Evolutionary conservation across 768 basidiomycete genomes (phyloP).

Genomic region (Psilocybe subaeruginosa): DNA sequence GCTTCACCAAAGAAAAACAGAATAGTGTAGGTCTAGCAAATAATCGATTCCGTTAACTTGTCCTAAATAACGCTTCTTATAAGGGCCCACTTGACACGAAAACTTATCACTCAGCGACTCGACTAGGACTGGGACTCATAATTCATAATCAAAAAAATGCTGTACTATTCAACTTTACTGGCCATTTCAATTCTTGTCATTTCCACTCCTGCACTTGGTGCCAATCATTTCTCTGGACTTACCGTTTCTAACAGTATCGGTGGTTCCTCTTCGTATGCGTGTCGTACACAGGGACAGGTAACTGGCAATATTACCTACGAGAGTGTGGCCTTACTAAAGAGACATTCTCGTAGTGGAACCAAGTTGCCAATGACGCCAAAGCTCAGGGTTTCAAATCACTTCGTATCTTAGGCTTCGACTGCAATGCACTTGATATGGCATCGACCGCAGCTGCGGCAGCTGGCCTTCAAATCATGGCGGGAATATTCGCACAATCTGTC

Average conservation of each 20-base stretch:
- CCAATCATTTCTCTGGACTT: conserved; percentile 37
- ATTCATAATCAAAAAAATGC: background rate
- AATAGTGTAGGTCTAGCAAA: too few species aligned
- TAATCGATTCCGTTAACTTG: too few species aligned
- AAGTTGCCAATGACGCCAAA: conserved; percentile 33
- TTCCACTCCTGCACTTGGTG: conserved; percentile 18
- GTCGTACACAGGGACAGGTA: conserved; percentile 39
- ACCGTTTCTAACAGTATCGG: conserved; percentile 35
- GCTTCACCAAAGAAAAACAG: too few species aligned
- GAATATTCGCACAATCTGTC: conserved; percentile 34
- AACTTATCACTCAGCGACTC: too few species aligned
- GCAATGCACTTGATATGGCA: conserved; percentile 37
- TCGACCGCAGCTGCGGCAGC: conserved; percentile 36
- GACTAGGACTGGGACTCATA: too few species aligned
- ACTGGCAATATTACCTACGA: too few species aligned
- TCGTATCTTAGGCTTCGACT: conserved; percentile 41
- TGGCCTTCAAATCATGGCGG: conserved; percentile 37
- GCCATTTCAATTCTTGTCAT: background rate
- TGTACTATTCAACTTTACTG: background rate
- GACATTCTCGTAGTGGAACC: conserved; percentile 34
- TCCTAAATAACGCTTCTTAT: too few species aligned
- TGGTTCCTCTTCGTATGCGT: conserved; percentile 30
- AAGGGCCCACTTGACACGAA: too few species aligned
- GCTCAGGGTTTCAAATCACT: conserved; percentile 34
- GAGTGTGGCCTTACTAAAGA: too few species aligned